Evolutionary conservation across 2,329 filamentous ascomycete species (phyloP).

Genomic region (Trichoderma sp.): DNA sequence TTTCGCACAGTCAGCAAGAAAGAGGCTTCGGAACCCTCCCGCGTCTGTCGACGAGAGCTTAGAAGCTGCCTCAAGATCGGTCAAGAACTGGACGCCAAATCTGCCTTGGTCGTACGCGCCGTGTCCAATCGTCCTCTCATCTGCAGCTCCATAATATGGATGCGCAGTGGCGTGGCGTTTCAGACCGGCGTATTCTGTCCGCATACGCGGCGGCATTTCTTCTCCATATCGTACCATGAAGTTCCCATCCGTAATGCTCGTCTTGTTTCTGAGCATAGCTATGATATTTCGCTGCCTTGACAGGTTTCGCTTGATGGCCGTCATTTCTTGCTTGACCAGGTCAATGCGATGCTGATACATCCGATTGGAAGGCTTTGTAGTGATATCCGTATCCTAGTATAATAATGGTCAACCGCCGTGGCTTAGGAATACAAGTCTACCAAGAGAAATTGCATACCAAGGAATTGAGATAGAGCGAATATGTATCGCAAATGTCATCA

Average conservation of each 20-base stretch:
- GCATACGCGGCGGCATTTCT: conserved; percentile 8
- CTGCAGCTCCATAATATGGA: background rate
- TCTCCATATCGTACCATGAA: conserved; percentile 8
- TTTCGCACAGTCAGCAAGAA: conserved; percentile 38
- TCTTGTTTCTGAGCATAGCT: conserved; percentile 24
- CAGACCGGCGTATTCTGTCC: background rate
- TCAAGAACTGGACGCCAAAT: conserved; percentile 24
- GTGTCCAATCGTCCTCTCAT: background rate
- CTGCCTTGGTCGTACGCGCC: conserved; percentile 25
- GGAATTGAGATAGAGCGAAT: conserved; percentile 41
- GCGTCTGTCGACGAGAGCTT: conserved; percentile 38
- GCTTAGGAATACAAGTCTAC: background rate
- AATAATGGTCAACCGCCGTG: conserved; percentile 16
- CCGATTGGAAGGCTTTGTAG: conserved; percentile 38
- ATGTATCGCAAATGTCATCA: conserved; percentile 40
- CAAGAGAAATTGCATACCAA: conserved; percentile 31
- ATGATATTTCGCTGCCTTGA: conserved; percentile 34
- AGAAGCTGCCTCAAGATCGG: conserved; percentile 31
- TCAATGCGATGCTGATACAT: conserved; percentile 41
- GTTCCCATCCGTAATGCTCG: background rate
- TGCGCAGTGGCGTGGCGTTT: background rate
- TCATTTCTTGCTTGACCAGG: conserved; percentile 41
- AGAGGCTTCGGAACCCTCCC: conserved; percentile 38
- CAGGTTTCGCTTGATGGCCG: conserved; percentile 37
- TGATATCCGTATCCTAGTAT: conserved; percentile 41